Base-by-base conservation (phyloP, 768 basidiomycete genomes). In the Amanita molliuscula region DNA sequence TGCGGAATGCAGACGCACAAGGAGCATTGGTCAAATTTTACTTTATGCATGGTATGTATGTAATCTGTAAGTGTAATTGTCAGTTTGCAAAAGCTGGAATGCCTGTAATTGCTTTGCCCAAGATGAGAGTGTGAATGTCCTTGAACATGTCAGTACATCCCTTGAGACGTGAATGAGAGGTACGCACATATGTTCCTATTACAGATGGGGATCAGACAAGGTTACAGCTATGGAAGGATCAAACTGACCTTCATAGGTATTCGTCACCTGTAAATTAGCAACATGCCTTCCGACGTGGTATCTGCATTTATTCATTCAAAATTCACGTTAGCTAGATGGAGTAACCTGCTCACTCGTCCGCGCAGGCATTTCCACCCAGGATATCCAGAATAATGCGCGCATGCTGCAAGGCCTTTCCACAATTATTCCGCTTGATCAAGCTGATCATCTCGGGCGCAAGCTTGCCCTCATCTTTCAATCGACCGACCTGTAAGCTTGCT, bases 231-330 rank as follows among this genome's bases (percentile, higher is more conserved):
- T 25, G 33, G 40, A 26, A 57, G 15, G 23, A 40, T 33, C 45
- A 46, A 42, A 52, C 71, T 26, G 62, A 75, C 89, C 93, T 73
- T 96, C 93, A 61, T 96, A 96, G 0, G 93, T 97, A 58, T 93
- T 93, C 6, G 91, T 84, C n/a, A 97, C 86, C 61, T 98, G 94
- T 53, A 96, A 62, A 65, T 97, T 98, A 0, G 88, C 87, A 7
- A 89, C 93, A 68, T 97, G 94, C 29, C 95, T 71, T n/a, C 89
- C 90, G 48, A 98, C 82, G 61, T 92, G 89, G 61, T 93, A 96
- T 63, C 89, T 93, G 20, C 29, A 25, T 37, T 16, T 52, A 15
- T n/a, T 10, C 16, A 20, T 23, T 40, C 29, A 43, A 33, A 11
- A 50, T 11, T 25, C 10, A 9, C 7, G 43, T 35, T 18, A 29